phyloP scores from a whole-genome alignment of 768 basidiomycete species.

The Podaxis sp. region DNA sequence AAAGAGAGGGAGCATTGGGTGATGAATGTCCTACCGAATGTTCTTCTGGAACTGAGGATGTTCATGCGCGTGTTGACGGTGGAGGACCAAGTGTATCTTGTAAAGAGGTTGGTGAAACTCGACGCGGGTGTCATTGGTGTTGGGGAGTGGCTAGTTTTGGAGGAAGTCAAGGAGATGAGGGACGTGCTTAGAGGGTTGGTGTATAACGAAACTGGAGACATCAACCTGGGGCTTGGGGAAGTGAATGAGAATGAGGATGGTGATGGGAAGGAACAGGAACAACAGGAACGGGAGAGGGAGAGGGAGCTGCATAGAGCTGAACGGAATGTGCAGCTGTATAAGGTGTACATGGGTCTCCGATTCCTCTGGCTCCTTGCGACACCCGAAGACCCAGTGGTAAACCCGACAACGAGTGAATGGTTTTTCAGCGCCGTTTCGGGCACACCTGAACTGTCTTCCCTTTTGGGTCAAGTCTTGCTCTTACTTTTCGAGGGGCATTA shows the following conservation, averaged over 20 bases:
- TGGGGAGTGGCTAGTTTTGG: conserved; percentile 69
- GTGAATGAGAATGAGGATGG: conserved; percentile 18
- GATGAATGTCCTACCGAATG: conserved; percentile 52
- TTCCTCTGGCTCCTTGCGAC: conserved; percentile 47
- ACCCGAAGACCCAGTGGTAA: conserved; percentile 22
- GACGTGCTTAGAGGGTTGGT: conserved; percentile 36
- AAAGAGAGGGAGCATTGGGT: conserved; percentile 46
- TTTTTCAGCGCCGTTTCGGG: conserved; percentile 40
- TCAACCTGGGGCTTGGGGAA: not conserved
- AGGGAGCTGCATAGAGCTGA: conserved; percentile 1
- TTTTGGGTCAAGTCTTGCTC: conserved; percentile 42
- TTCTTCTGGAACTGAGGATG: conserved; percentile 50
- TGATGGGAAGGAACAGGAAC: conserved; percentile 13
- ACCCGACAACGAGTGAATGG: conserved; percentile 38
- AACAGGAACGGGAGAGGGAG: not conserved
- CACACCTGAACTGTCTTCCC: conserved; percentile 40
- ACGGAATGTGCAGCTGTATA: conserved; percentile 42
- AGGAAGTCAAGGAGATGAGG: conserved; percentile 57
- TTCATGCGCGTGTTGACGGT: conserved; percentile 62
- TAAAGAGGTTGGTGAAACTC: conserved; percentile 54
- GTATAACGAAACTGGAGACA: not conserved
- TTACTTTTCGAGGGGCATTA: conserved; percentile 48
- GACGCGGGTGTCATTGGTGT: conserved; percentile 58
- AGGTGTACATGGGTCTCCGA: conserved; percentile 48
- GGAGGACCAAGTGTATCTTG: conserved; percentile 50